Conservation (phyloP, 2,329 filamentous ascomycete genomes). For the Simplicillium aogashimaense region DNA sequence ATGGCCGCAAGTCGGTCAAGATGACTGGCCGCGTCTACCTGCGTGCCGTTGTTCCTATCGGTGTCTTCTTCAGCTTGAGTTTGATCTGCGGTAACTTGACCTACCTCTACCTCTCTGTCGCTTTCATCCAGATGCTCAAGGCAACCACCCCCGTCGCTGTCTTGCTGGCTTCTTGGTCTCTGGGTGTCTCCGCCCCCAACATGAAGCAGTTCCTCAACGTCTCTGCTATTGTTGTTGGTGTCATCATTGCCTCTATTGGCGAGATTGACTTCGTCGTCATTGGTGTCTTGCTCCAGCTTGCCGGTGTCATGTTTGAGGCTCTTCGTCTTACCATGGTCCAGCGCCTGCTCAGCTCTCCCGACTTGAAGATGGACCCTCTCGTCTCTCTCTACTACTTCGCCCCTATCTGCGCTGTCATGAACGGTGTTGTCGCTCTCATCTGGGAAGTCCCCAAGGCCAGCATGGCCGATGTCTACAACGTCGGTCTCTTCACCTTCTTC, state of each 20-base stretch:
- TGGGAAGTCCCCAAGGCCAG: constrained; percentile 63
- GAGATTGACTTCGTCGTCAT: constrained; percentile 87
- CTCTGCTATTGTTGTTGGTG: constrained; percentile 87
- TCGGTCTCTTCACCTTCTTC: constrained; percentile 64
- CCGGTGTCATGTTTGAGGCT: constrained; percentile 72
- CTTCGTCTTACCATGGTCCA: constrained; percentile 78
- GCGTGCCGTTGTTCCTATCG: constrained; percentile 87
- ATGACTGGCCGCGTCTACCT: constrained; percentile 94
- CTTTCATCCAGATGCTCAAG: constrained; percentile 99
- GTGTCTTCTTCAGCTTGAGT: constrained; percentile 89
- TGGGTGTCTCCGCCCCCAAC: constrained; percentile 77
- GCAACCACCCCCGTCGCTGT: constrained; percentile 93
- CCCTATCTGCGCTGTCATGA: constrained; percentile 75
- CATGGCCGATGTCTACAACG: constrained; percentile 60
- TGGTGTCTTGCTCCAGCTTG: constrained; percentile 71
- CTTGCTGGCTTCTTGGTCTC: constrained; percentile 76
- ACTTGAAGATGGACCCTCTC: constrained; percentile 87
- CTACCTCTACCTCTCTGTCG: constrained; percentile 89
- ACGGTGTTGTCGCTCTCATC: constrained; percentile 61
- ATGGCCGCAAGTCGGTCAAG: constrained; percentile 91
- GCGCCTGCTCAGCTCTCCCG: constrained; percentile 67
- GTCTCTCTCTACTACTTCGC: constrained; percentile 89
- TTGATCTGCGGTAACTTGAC: constrained; percentile 95
- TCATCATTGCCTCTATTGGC: constrained; percentile 86
- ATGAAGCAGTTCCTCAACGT: constrained; percentile 86